Evolutionary conservation across 768 basidiomycete species (phyloP).

Genomic region (Hygrophorus russula): DNA sequence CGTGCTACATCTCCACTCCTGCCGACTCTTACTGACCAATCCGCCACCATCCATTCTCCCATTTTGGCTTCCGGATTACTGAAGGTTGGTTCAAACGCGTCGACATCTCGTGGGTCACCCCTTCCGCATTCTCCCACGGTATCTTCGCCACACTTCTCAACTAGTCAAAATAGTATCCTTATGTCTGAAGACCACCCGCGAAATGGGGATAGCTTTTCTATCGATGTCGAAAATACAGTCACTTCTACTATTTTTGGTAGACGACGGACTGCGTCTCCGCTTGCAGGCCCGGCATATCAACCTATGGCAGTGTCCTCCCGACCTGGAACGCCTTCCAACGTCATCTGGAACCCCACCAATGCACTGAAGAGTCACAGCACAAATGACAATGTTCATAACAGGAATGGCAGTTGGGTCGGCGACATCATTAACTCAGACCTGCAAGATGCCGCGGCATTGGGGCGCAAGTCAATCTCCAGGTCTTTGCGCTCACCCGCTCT

Average conservation of each 20-base stretch:
- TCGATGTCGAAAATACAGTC: constrained; percentile 32
- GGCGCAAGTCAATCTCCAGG: constrained; percentile 31
- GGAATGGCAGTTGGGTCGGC: constrained; percentile 50
- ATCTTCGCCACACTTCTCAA: constrained; percentile 39
- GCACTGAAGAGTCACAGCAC: constrained; percentile 19
- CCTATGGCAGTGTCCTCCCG: constrained; percentile 52
- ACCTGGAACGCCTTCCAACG: constrained; percentile 59
- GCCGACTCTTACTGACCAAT: constrained; percentile 20
- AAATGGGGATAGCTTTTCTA: constrained; percentile 22
- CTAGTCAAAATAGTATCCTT: constrained; percentile 52
- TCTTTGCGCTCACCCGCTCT: constrained; percentile 44
- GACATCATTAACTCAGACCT: constrained; percentile 24
- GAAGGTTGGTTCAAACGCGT: constrained; percentile 47
- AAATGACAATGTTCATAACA: constrained; percentile 30
- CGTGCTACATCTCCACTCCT: constrained; percentile 61
- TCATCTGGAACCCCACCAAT: constrained; percentile 45
- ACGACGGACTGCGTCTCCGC: constrained; percentile 64
- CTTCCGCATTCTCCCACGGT: constrained; percentile 38
- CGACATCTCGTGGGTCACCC: constrained; percentile 31
- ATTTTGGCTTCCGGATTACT: constrained; percentile 26
- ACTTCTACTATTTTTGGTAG: constrained; percentile 42
- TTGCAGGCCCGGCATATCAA: constrained; percentile 50
- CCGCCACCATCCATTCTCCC: constrained; percentile 20
- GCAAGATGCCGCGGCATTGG: constrained; percentile 15
- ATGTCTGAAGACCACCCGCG: constrained; percentile 36